Conservation (phyloP, 2,329 filamentous ascomycete species). For the Talaromyces funiculosus region DNA sequence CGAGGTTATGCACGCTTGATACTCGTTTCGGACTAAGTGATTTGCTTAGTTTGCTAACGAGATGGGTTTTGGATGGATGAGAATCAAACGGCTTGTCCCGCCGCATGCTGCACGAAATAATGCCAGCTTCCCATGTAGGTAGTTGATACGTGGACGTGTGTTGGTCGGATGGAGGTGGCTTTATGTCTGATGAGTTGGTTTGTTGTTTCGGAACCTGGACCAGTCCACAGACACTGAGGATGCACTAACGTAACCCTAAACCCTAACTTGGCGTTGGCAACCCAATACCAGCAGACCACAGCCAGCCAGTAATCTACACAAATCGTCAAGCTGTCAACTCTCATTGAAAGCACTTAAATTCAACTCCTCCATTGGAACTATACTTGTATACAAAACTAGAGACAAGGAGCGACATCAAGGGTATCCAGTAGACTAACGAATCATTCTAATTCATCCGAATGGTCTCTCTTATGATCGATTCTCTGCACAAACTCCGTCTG, state of each 20-base stretch:
- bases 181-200: neutral
- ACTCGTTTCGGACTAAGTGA: constrained; percentile 6
- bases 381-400: too few species aligned
- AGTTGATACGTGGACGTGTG: neutral
- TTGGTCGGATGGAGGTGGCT: neutral
- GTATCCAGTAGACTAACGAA: neutral
- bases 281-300: too few species aligned
- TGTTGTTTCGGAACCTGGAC: neutral
- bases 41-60: neutral
- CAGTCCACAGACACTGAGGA: neutral
- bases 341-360: too few species aligned
- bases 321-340: too few species aligned
- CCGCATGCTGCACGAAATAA: constrained; percentile 11
- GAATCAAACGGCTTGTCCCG: constrained; percentile 9
- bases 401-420: neutral
- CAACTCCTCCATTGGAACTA: too few species aligned
- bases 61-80: neutral
- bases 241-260: neutral
- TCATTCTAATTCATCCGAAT: constrained; percentile 10
- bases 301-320: too few species aligned
- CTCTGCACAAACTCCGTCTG: constrained; percentile 22
- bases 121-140: neutral
- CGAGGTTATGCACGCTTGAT: constrained; percentile 10
- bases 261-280: neutral
- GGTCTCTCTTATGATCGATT: constrained; percentile 11